Conservation (phyloP, 495 filamentous ascomycete species). For the Amniculicola lignicola region DNA sequence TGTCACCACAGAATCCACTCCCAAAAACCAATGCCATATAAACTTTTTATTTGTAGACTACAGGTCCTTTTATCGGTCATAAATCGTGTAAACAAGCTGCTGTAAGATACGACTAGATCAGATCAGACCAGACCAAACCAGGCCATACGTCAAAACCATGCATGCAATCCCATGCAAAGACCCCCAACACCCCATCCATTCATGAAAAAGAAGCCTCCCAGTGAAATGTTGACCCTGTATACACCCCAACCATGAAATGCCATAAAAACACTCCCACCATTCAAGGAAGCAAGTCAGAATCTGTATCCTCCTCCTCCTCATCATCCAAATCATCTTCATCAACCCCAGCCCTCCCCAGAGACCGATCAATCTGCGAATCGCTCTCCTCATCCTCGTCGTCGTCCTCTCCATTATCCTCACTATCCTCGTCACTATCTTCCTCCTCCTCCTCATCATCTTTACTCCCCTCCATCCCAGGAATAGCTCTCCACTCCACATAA, state of each 20-base stretch:
- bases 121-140: too few relatives aligned
- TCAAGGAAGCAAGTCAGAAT: slow-evolving; percentile 5
- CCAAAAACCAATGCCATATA: too few relatives aligned
- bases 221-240: too few relatives aligned
- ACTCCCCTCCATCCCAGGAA: slow-evolving; percentile 63
- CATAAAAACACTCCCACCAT: too few relatives aligned
- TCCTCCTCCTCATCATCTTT: slow-evolving; percentile 52
- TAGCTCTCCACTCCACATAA: slow-evolving; percentile 78
- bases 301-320: neutral
- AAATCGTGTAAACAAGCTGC: too few relatives aligned
- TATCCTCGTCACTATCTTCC: slow-evolving; percentile 47
- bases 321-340: slow-evolving; percentile 2
- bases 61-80: too few relatives aligned
- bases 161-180: neutral
- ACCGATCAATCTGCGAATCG: slow-evolving; percentile 4
- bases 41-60: too few relatives aligned
- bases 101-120: too few relatives aligned
- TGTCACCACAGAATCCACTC: too few relatives aligned
- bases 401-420: slow-evolving; percentile 38
- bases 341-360: too few relatives aligned
- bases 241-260: too few relatives aligned
- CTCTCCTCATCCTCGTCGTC: slow-evolving; percentile 10
- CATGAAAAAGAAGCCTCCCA: too few relatives aligned
- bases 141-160: neutral
- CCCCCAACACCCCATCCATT: neutral